phyloP scores from a whole-genome alignment of 1,284 basidiomycete species.

The Microbotryum saponariae region DNA sequence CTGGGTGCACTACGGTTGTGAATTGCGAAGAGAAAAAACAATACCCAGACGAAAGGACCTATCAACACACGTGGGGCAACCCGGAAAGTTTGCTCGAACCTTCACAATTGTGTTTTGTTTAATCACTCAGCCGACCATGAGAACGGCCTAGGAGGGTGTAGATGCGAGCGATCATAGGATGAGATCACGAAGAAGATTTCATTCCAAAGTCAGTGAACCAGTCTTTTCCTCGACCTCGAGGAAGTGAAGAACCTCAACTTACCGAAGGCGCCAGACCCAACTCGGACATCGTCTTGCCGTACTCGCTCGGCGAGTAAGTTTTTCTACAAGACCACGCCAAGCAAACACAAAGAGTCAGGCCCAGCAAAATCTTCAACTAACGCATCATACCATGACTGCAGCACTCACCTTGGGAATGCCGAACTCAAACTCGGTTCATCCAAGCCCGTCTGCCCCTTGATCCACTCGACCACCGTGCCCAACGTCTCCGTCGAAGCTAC shows the following conservation, averaged over 20 bases:
- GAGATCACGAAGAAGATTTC: no score
- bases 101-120: no score
- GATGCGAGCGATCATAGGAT: no score
- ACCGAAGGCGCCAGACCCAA: constrained; percentile 71
- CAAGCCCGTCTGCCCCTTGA: constrained; percentile 70
- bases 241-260: neutral
- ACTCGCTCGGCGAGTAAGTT: constrained; percentile 56
- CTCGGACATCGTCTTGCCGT: constrained; percentile 59
- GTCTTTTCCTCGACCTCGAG: neutral
- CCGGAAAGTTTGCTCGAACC: no score
- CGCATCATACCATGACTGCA: neutral
- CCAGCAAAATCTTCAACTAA: neutral
- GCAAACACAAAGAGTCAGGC: constrained; percentile 6
- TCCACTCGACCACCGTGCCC: constrained; percentile 72
- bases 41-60: no score
- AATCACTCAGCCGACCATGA: no score
- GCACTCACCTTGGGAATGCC: constrained; percentile 69
- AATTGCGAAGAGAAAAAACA: no score
- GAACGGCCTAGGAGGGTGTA: no score
- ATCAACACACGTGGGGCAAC: no score
- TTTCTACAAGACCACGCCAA: constrained; percentile 48
- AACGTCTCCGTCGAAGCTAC: constrained; percentile 68
- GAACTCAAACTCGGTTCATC: constrained; percentile 57
- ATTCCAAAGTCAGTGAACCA: no score
- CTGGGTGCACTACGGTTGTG: no score